Percentiles rank a stretch among this genome's conserved stretches.
These are phyloP conservation scores for Trametes villosa DNA, from an alignment of 768 basidiomycete genomes.

Conservation along the genomic window DNA sequence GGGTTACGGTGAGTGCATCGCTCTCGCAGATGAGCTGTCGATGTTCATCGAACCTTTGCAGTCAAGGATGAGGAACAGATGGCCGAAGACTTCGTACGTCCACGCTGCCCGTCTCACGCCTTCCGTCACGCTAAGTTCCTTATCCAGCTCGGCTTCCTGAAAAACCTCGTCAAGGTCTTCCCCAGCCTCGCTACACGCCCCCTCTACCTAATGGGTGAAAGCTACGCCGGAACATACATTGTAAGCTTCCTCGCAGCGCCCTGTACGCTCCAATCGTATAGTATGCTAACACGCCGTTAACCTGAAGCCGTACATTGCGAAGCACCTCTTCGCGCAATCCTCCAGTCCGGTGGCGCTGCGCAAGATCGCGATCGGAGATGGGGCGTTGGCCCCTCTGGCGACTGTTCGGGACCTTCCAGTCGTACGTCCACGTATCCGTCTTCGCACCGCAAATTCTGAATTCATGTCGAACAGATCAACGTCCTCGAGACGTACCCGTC, in stretches of 20 bases:
- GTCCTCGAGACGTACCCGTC: constrained; percentile 75
- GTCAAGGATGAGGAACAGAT: constrained; percentile 70
- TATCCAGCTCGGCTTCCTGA: constrained; percentile 66
- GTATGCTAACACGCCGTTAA: constrained; percentile 56
- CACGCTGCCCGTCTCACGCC: neutral
- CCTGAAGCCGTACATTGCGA: constrained; percentile 64
- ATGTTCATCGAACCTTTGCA: constrained; percentile 18
- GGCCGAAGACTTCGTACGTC: constrained; percentile 52
- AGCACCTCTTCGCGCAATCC: constrained; percentile 63
- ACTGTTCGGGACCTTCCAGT: constrained; percentile 23
- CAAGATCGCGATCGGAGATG: constrained; percentile 74
- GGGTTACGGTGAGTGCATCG: neutral
- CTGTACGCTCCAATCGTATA: constrained; percentile 53
- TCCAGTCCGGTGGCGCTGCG: constrained; percentile 68
- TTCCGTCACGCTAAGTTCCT: too few species aligned
- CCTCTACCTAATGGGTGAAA: constrained; percentile 70
- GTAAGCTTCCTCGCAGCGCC: constrained; percentile 38
- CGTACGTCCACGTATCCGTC: constrained; percentile 37
- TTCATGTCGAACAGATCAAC: constrained; percentile 42
- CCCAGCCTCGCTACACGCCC: constrained; percentile 68
- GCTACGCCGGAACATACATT: constrained; percentile 74
- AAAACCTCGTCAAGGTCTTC: constrained; percentile 72
- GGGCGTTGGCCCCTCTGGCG: constrained; percentile 44
- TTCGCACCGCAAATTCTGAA: neutral
- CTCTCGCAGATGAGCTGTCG: too few species aligned